Base-by-base conservation (phyloP, 768 basidiomycete species). In the Boletus rubescentipes region DNA sequence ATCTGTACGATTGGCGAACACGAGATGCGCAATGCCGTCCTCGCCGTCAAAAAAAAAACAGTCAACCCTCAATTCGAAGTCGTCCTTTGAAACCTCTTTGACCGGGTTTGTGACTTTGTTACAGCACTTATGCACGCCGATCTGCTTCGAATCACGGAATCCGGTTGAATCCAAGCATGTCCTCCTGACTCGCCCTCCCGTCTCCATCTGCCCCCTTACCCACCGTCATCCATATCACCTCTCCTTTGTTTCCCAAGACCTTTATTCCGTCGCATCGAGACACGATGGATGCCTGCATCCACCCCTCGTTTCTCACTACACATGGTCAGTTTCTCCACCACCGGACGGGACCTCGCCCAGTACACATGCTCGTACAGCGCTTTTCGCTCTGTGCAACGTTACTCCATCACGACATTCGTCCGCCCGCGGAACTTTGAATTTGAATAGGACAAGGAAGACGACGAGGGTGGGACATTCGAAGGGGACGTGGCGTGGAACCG, bases 401-500 rank as follows among this genome's bases (percentile, higher is more conserved):
- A 2, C 49, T 85, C 9, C 83, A 86, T 53, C 77, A 79, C 45
- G 79, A 86, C 55, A 81, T 87, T 39, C 78, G 78, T 31, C 72
- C 77, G 5, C 76, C 80, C 1, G 73, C 84, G 79, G 79, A 45
- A 76, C 0, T 76, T 74, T 8, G 77, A 78, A 16, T 65, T 75
- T 5, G 63, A 63, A 9, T n/a, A 3, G 5, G 11, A 29, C 15
- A n/a, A n/a, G n/a, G 14, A 10, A 2, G 40, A 52, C 4, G 36
- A 18, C 6, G 26, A 26, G 26, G 26, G 16, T 0, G 71, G 72
- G 3, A 65, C 65, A 2, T 65, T 51, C 18, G 74, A 84, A 58
- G 66, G 60, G 3, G 83, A 89, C 67, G 79, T 85, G 9, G 76
- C 75, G 0, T 93, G 86, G 81, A 79, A 83, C 15, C 74, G 79